Percentiles rank a stretch among this genome's conserved stretches.
Evolutionary conservation across 805 yeast species (phyloP).

Genomic region (Dipodascus albidus): DNA sequence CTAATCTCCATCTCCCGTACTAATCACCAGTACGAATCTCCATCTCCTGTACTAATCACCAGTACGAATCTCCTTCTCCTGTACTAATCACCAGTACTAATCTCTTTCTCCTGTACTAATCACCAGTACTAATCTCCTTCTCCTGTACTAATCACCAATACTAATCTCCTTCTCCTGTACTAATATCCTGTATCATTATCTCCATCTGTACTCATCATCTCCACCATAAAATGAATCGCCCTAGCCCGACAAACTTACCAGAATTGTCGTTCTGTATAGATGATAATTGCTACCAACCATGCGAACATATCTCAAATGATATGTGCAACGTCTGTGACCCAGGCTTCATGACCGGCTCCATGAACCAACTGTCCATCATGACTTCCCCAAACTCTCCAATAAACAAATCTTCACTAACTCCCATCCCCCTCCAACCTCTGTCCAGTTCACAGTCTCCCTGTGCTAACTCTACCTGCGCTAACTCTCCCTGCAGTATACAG

Average conservation of each 20-base stretch:
- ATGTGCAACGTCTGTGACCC: neutral
- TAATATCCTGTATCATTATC: too few relatives aligned
- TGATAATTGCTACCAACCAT: neutral
- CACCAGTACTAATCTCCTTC: neutral
- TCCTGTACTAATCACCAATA: neutral
- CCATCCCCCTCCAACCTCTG: neutral
- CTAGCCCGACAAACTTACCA: neutral
- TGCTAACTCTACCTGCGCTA: neutral
- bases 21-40: neutral
- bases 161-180: neutral
- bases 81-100: neutral
- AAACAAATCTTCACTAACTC: neutral
- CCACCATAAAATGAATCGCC: neutral
- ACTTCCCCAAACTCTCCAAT: neutral
- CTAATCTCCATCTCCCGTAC: neutral
- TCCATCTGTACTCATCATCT: neutral
- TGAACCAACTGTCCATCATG: neutral
- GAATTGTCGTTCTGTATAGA: neutral
- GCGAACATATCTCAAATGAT: neutral
- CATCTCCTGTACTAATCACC: neutral
- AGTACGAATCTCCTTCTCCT: neutral
- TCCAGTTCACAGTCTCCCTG: neutral
- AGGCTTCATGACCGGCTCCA: neutral
- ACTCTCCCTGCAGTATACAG: neutral
- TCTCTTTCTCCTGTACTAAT: neutral